Evolutionary conservation across 805 yeast species (phyloP).

Genomic region (Wickerhamomyces rabaulensis): DNA sequence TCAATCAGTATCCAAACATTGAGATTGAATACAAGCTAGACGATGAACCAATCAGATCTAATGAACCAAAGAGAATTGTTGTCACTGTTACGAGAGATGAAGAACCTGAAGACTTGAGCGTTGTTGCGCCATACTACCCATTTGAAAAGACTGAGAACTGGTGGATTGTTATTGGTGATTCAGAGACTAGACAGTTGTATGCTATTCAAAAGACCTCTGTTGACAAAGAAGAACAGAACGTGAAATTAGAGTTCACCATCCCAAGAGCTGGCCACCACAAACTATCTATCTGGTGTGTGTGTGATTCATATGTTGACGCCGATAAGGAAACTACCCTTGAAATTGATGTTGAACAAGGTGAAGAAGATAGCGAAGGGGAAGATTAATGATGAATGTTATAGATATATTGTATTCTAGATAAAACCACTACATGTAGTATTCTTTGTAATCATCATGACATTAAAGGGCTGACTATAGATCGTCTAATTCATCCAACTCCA

Average conservation of each 20-base stretch:
- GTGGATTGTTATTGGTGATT: slow-evolving; percentile 88
- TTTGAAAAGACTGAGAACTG: slow-evolving; percentile 58
- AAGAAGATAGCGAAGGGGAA: slow-evolving; percentile 20
- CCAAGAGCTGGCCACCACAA: slow-evolving; percentile 57
- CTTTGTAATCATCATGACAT: background rate
- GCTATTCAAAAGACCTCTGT: slow-evolving; percentile 66
- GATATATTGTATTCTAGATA: background rate
- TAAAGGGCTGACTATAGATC: background rate
- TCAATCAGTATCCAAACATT: slow-evolving; percentile 83
- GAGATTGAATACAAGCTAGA: slow-evolving; percentile 58
- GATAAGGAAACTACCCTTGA: slow-evolving; percentile 72
- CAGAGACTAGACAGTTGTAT: slow-evolving; percentile 51
- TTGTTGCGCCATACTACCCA: slow-evolving; percentile 58
- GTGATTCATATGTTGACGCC: slow-evolving; percentile 90
- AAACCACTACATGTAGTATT: background rate
- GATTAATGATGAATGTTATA: background rate
- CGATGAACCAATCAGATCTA: slow-evolving; percentile 36
- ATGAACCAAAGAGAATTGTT: slow-evolving; percentile 41
- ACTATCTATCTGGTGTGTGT: slow-evolving; percentile 75
- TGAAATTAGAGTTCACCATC: slow-evolving; percentile 50
- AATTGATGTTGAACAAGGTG: slow-evolving; percentile 36
- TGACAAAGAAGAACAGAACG: slow-evolving; percentile 44
- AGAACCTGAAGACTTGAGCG: slow-evolving; percentile 62
- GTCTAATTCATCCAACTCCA: slow-evolving; percentile 18
- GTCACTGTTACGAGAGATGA: slow-evolving; percentile 67